Conservation (phyloP, 2,329 filamentous ascomycete genomes). For the Penicillium sp. region DNA sequence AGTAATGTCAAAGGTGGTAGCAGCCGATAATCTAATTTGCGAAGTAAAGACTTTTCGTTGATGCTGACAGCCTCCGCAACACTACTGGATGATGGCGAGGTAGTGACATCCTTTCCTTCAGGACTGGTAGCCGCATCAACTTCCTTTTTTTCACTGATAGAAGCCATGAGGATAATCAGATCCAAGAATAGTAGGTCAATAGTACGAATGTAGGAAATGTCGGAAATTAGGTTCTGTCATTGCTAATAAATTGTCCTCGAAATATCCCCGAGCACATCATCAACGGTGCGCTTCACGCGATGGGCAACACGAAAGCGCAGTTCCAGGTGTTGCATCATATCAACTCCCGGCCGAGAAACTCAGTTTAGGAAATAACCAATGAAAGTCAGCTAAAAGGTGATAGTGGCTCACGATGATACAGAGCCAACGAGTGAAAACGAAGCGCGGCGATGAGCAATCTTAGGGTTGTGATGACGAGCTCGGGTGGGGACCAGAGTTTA, state of each 20-base stretch:
- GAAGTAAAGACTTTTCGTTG: conserved; percentile 41
- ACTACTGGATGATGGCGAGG: conserved; percentile 16
- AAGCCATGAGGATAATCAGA: conserved; percentile 6
- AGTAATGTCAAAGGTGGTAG: conserved; percentile 46
- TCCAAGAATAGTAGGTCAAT: neutral
- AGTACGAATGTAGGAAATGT: neutral
- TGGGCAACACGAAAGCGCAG: neutral
- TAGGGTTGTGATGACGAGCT: conserved; percentile 9
- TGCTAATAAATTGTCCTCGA: neutral
- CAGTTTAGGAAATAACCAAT: neutral
- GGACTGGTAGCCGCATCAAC: neutral
- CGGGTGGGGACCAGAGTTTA: neutral
- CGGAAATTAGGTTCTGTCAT: neutral
- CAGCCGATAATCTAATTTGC: conserved; percentile 47
- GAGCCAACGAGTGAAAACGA: neutral
- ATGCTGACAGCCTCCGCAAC: conserved; percentile 25
- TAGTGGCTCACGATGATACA: neutral
- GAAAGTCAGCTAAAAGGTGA: neutral
- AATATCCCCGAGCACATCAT: conserved; percentile 6
- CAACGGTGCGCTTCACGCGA: conserved; percentile 3
- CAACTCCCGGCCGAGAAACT: conserved; percentile 10
- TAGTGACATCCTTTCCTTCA: neutral
- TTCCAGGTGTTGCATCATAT: neutral
- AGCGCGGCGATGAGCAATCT: conserved; percentile 1
- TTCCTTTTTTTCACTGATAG: conserved; percentile 8